Evolutionary conservation across 352 stramenopile species (phyloP), one percentile per base, ranked within the genome.

Genomic region (Achlya hypogyna): DNA sequence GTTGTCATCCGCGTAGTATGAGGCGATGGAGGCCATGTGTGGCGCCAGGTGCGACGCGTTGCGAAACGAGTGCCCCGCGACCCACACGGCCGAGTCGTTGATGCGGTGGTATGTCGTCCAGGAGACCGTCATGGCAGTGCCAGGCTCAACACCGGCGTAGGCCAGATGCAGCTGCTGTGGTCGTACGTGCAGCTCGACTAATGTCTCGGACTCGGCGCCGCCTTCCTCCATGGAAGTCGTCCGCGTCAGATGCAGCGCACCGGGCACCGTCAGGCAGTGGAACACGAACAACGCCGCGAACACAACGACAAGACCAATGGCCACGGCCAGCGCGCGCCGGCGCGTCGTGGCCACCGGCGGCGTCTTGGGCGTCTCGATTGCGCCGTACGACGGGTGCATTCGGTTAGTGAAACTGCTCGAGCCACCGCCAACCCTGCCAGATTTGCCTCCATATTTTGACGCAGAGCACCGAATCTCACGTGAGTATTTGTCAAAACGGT

Each of bases 101-200:
- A 85, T 73, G 0, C 72, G 28, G 16, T 75, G 71, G 53, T 76
- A 85, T 2, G 78, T 86, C 5, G 77, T 75, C 80, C 80, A 88
- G 20, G 80, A 88, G 25, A 87, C 53, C 0, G 74, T 78, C 79
- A 88, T 88, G 12, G 51, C 74, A 4, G 79, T 84, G 20, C 79
- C 78, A 1, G 71, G 28, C 14, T 74, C 59, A 4, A 53, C 66
- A 27, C 77, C 78, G 25, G 81, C 74, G 31, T 77, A 89, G 25
- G 81, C 76, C 22, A 87, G 59, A 58, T 86, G 81, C 16, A 87
- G 69, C 58, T 89, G 81, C 68, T 86, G 75, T 25, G 81, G 79
- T 3, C 49, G 49, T 20, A 56, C 49, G 31, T 53, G 31, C 14
- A 63, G 63, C 51, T 67, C 38, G 18, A 60, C 43, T 45, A 67